phyloP scores from a whole-genome alignment of 108 stramenopile species.

The Skeletonema menzelii region DNA sequence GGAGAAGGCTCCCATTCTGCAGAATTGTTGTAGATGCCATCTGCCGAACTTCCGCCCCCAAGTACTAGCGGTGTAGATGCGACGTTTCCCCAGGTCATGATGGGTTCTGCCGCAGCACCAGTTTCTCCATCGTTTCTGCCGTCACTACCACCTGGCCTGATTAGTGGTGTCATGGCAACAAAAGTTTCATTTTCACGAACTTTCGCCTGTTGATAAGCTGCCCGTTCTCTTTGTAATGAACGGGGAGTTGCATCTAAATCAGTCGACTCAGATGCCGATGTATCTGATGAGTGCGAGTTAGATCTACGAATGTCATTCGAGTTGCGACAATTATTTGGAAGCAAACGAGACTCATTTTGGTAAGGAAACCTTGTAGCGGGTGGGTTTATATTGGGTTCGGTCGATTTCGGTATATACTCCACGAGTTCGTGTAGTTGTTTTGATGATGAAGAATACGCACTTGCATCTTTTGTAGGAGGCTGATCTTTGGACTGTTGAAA shows the following conservation, averaged over 20 bases:
- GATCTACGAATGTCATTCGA: background rate
- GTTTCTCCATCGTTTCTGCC: background rate
- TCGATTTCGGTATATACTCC: constrained; percentile 66
- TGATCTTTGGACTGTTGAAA: constrained; percentile 11
- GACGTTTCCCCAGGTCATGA: constrained; percentile 77
- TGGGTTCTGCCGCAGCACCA: constrained; percentile 48
- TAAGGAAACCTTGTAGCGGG: constrained; percentile 67
- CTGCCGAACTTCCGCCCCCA: constrained; percentile 24
- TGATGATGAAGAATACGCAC: background rate
- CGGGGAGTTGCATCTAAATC: constrained; percentile 67
- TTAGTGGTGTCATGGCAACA: constrained; percentile 78
- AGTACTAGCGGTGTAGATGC: constrained; percentile 63
- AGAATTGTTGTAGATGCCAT: constrained; percentile 3
- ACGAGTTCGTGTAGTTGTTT: constrained; percentile 40
- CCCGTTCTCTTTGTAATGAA: constrained; percentile 46
- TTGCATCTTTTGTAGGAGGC: background rate
- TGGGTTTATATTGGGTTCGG: constrained; percentile 65
- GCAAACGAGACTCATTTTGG: constrained; percentile 41
- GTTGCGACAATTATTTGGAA: background rate
- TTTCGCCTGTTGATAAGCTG: constrained; percentile 25
- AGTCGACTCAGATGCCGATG: constrained; percentile 59
- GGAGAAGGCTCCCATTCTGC: constrained; percentile 26
- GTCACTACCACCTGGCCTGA: constrained; percentile 49
- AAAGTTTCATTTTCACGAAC: constrained; percentile 45
- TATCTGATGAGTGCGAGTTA: constrained; percentile 10